These are phyloP conservation scores for Phytophthora chlamydospora DNA, from an alignment of 352 stramenopile genomes.

Conservation along the genomic window DNA sequence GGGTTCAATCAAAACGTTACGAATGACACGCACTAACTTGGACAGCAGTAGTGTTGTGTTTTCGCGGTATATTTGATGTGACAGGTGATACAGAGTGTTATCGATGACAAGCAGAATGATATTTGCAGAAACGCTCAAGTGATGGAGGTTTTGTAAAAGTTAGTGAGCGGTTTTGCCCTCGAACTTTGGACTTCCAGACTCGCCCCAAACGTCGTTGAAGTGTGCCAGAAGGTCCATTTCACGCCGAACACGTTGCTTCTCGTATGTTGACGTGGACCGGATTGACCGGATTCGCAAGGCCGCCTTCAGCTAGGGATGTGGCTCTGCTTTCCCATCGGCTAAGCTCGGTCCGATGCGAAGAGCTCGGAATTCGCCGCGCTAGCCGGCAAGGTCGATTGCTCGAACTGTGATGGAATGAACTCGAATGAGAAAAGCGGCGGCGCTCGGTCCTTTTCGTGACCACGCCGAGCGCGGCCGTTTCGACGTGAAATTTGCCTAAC, in stretches of 20 bases:
- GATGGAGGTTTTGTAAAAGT: no score
- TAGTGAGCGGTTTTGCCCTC: no score
- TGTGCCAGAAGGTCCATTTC: conserved; percentile 9
- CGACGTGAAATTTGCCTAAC: conserved; percentile 10
- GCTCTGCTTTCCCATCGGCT: neutral
- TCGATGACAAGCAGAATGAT: no score
- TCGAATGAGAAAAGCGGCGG: conserved; percentile 5
- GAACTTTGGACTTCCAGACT: no score
- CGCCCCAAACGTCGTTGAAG: conserved; percentile 32
- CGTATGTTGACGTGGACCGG: conserved; percentile 29
- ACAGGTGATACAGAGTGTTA: neutral
- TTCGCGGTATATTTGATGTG: no score
- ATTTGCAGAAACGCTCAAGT: neutral
- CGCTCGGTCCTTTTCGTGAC: neutral
- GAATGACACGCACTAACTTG: no score
- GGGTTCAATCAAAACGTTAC: conserved; percentile 3
- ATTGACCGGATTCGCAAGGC: conserved; percentile 22
- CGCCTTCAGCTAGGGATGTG: conserved; percentile 11
- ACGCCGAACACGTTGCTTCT: conserved; percentile 26
- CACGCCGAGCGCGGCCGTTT: conserved; percentile 6
- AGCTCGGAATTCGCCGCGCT: conserved; percentile 11
- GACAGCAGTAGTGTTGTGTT: no score
- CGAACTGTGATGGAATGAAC: no score
- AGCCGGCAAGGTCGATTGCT: neutral
- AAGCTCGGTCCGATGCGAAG: conserved; percentile 3